A percentile compares a stretch with the other conserved stretches of the same genome.
Conservation (phyloP, 495 filamentous ascomycete genomes). For the Aspergillus ellipticus region DNA sequence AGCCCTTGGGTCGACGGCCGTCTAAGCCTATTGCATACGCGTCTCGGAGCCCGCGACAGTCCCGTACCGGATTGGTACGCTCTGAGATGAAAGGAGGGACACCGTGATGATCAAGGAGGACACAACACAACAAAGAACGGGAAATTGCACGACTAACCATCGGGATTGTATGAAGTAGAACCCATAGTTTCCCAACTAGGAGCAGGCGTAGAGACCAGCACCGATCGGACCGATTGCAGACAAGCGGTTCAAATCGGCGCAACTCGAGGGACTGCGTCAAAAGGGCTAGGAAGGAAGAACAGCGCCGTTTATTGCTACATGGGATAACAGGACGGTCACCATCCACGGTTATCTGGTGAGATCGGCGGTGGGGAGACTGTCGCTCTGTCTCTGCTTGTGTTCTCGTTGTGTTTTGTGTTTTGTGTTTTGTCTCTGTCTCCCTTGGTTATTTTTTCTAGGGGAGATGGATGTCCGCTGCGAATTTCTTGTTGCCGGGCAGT, state of each 20-base stretch:
- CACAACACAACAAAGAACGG: background rate
- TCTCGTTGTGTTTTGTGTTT: no score
- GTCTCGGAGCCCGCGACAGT: background rate
- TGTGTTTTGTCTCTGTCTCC: background rate
- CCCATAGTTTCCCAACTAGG: constrained; percentile 33
- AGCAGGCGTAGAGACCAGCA: constrained; percentile 19
- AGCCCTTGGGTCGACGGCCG: background rate
- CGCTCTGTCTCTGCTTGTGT: no score
- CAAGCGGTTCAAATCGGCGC: constrained; percentile 29
- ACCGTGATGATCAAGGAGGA: constrained; percentile 22
- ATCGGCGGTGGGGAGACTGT: no score
- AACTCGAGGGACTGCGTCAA: constrained; percentile 7
- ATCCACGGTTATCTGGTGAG: constrained; percentile 3
- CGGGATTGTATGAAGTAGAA: constrained; percentile 33
- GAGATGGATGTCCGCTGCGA: background rate
- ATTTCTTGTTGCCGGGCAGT: background rate
- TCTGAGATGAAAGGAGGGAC: background rate
- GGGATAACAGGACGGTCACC: constrained; percentile 12
- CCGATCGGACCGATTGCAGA: constrained; percentile 20
- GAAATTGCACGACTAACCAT: constrained; percentile 37
- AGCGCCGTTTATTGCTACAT: constrained; percentile 20
- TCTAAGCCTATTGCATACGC: constrained; percentile 2
- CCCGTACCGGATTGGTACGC: background rate
- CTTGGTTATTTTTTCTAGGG: background rate
- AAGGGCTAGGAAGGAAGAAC: constrained; percentile 1